Evolutionary conservation across 78 protist species (phyloP), one percentile per base, ranked within the genome.

Genomic region (Corallochytrium limacisporum): DNA sequence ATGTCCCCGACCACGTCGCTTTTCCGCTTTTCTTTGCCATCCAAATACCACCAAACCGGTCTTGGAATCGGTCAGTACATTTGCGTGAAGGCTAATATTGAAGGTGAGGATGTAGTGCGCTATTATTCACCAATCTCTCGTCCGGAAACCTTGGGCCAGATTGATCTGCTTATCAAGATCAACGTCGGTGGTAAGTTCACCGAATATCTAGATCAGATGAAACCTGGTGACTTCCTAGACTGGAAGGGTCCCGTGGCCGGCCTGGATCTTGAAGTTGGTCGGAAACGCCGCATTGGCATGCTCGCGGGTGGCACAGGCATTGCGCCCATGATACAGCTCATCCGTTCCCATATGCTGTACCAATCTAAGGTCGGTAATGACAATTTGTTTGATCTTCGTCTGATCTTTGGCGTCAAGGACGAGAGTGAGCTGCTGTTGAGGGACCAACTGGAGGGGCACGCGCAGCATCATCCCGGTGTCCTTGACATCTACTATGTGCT

Each of bases 221-320:
- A 9, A 9, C 71, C 71, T 2, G 59, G 59, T 26, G 71, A 46
- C 38, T 13, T 32, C 50, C 32, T 65, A 42, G 15, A 61, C 38
- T 31, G 39, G 35, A 3, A 6, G 12, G 67, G 57, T 26, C 57
- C 57, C 7, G 8, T 24, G 13, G 24, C 13, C 36, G 57, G 57
- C 10, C 57, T 24, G 57, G 35, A 15, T 13, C 57, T 51, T 13
- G 36, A 51, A 35, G 54, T 48, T 16, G 54, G 54, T 6, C 6
- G 32, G 29, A 51, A 51, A 35, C 24, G 29, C 32, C 15, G 26
- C 65, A 8, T 69, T 29, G 74, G 74, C 48, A 22, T 55, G 44
- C 40, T 69, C 3, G 74, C 74, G 22, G 74, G 66, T n/a, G 74
- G 74, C 38, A 69, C 74, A 13, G 74, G 74, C 53, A 69, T 69